Evolutionary conservation across 768 basidiomycete genomes (phyloP).

Genomic region (Zangia roseola): DNA sequence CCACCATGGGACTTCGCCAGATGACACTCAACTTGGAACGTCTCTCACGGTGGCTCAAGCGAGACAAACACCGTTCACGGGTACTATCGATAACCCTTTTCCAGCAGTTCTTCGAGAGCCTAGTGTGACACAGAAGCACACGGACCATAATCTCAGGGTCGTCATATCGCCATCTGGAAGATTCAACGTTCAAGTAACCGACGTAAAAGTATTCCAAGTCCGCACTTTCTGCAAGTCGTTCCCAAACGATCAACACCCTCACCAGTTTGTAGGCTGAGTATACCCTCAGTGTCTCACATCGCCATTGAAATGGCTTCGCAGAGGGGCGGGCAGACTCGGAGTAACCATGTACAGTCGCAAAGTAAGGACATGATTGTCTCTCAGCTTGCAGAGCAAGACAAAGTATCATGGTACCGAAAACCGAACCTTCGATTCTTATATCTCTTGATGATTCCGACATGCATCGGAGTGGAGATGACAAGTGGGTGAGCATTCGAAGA

Average conservation of each 20-base stretch:
- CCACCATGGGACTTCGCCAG: too few species aligned
- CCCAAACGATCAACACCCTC: too few species aligned
- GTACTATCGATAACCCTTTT: too few species aligned
- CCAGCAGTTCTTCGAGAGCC: background rate
- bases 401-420: slow-evolving; percentile 60
- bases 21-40: too few species aligned
- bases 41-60: too few species aligned
- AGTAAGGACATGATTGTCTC: slow-evolving; percentile 14
- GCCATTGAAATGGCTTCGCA: slow-evolving; percentile 4
- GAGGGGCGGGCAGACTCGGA: background rate
- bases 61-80: too few species aligned
- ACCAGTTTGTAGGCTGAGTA: too few species aligned
- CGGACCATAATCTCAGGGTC: background rate
- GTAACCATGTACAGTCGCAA: background rate
- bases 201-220: background rate
- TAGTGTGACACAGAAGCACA: background rate
- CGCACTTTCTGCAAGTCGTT: background rate
- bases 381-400: slow-evolving; percentile 38
- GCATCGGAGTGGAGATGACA: slow-evolving; percentile 21
- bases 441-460: slow-evolving; percentile 49
- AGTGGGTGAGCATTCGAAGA: slow-evolving; percentile 11
- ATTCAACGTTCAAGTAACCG: background rate
- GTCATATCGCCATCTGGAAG: background rate
- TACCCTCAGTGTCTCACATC: background rate
- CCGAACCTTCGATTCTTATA: slow-evolving; percentile 57